Conservation (phyloP, 768 basidiomycete species). For the Arthromyces matolae region DNA sequence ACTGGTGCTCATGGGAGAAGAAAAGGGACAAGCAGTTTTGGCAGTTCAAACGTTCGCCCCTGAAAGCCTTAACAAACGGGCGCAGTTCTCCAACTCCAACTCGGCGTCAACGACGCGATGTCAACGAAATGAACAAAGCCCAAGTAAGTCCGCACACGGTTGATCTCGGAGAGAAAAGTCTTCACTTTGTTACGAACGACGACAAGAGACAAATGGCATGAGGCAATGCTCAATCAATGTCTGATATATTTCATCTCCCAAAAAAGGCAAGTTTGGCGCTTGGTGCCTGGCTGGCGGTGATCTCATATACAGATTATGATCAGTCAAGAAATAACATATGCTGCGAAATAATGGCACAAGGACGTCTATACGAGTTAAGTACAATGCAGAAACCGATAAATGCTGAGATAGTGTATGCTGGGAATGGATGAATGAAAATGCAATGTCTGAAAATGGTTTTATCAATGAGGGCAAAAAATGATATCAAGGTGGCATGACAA, state of each 20-base stretch:
- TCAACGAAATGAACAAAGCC: not conserved
- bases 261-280: slow-evolving; percentile 1
- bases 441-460: slow-evolving; percentile 36
- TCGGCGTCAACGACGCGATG: not conserved
- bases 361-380: slow-evolving; percentile 43
- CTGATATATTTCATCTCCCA: not conserved
- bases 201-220: not conserved
- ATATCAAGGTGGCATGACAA: slow-evolving; percentile 24
- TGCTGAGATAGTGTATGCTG: slow-evolving; percentile 33
- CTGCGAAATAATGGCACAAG: slow-evolving; percentile 25
- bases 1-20: slow-evolving; percentile 11
- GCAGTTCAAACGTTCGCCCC: too few relatives aligned
- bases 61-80: too few relatives aligned
- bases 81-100: not conserved
- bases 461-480: too few relatives aligned
- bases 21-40: not conserved
- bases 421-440: slow-evolving; percentile 30
- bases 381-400: slow-evolving; percentile 39
- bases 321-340: too few relatives aligned
- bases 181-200: not conserved
- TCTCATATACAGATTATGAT: too few relatives aligned
- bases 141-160: not conserved
- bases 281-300: too few relatives aligned
- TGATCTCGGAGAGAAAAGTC: not conserved
- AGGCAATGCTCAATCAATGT: not conserved